Conservation (phyloP, 768 basidiomycete genomes). For the Pleurotus ostreatus region DNA sequence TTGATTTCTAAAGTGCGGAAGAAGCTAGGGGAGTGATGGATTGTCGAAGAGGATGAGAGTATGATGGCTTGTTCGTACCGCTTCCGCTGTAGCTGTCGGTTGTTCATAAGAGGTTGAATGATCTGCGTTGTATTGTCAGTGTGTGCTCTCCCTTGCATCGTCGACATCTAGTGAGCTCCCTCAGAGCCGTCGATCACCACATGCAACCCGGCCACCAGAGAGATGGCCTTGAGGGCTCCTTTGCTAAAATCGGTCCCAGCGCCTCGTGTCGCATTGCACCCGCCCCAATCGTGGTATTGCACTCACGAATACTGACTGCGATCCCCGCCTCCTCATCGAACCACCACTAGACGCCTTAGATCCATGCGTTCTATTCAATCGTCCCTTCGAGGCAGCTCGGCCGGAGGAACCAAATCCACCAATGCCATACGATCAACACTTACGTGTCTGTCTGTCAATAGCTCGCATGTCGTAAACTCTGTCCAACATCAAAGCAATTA, state of each 20-base stretch:
- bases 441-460: slow-evolving; percentile 1
- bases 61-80: not conserved
- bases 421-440: not conserved
- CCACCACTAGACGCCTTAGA: not conserved
- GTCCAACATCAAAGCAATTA: slow-evolving; percentile 15
- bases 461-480: slow-evolving; percentile 16
- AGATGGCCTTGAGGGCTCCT: not conserved
- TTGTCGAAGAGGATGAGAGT: not conserved
- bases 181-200: slow-evolving; percentile 5
- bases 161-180: slow-evolving; percentile 4
- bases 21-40: not conserved
- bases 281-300: slow-evolving; percentile 4
- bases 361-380: not conserved
- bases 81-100: slow-evolving; percentile 7
- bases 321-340: not conserved
- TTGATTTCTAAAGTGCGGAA: slow-evolving; percentile 3
- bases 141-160: not conserved
- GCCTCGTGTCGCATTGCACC: slow-evolving; percentile 1
- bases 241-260: not conserved
- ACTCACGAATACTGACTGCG: not conserved
- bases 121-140: not conserved
- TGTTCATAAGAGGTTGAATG: not conserved
- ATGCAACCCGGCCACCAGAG: slow-evolving; percentile 3
- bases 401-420: not conserved
- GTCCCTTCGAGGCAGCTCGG: not conserved